Evolutionary conservation across 1,139 yeast species (phyloP).

Genomic region (Suhomyces maxii): DNA sequence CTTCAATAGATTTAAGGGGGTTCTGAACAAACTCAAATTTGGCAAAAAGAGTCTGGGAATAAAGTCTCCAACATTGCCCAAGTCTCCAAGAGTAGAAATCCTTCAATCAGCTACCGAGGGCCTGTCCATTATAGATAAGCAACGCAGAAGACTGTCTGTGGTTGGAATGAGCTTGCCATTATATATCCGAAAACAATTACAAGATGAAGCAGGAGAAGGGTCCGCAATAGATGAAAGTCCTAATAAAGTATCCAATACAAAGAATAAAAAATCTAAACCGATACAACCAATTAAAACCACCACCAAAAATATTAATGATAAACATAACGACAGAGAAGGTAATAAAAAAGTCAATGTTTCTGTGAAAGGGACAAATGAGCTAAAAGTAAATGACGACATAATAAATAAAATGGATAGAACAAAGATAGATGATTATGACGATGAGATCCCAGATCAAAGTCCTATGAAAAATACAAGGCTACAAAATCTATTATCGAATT

Average conservation of each 20-base stretch:
- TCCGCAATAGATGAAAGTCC: slow-evolving; percentile 2
- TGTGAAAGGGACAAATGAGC: not conserved
- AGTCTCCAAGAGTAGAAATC: not conserved
- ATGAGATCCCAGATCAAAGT: slow-evolving; percentile 15
- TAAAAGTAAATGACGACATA: not conserved
- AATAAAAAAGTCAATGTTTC: not conserved
- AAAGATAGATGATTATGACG: not conserved
- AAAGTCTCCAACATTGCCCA: not conserved
- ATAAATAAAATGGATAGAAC: no score
- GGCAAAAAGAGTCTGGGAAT: not conserved
- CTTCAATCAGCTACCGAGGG: not conserved
- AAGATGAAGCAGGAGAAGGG: slow-evolving; percentile 5
- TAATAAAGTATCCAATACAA: no score
- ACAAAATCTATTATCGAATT: slow-evolving; percentile 38
- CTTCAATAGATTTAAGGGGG: slow-evolving; percentile 17
- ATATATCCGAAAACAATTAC: slow-evolving; percentile 38
- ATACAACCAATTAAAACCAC: no score
- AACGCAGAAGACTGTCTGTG: slow-evolving; percentile 31
- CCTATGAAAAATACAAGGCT: slow-evolving; percentile 22
- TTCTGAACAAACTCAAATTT: slow-evolving; percentile 4
- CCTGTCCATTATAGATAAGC: slow-evolving; percentile 1
- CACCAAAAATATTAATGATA: not conserved
- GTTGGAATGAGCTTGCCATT: slow-evolving; percentile 43
- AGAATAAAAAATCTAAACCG: no score
- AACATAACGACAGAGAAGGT: not conserved